phyloP scores from a whole-genome alignment of 441 rosid genomes.

The Erodium moschatum region DNA sequence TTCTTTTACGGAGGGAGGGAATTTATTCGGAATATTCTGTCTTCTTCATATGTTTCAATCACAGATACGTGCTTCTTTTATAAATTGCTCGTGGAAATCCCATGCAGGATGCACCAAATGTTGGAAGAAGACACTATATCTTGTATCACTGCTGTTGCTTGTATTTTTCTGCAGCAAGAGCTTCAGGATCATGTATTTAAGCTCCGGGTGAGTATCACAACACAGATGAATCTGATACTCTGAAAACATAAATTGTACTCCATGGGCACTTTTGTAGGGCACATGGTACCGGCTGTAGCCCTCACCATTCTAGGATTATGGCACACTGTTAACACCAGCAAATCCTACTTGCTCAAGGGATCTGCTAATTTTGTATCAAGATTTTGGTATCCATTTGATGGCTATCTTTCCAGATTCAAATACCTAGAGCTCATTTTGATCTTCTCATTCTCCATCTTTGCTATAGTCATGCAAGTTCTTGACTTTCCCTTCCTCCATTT shows the following conservation, averaged over 20 bases:
- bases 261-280: conserved; percentile 75
- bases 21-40: conserved; percentile 12
- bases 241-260: conserved; percentile 16
- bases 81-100: conserved; percentile 37
- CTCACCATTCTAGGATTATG: conserved; percentile 66
- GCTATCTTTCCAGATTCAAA: conserved; percentile 31
- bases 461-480: conserved; percentile 42
- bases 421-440: conserved; percentile 49
- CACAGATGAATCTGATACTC: conserved; percentile 14
- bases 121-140: conserved; percentile 20
- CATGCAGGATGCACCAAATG: conserved; percentile 45
- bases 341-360: conserved; percentile 50
- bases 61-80: conserved; percentile 12
- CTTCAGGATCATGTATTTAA: conserved; percentile 26
- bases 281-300: conserved; percentile 56
- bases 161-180: not conserved
- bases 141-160: conserved; percentile 10
- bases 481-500: conserved; percentile 50
- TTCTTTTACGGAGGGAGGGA: not conserved
- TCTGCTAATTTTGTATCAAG: conserved; percentile 33
- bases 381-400: conserved; percentile 46
- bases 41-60: conserved; percentile 13
- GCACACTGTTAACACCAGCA: conserved; percentile 58
- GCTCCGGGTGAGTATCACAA: conserved; percentile 15
- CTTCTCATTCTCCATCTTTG: conserved; percentile 45